These are phyloP conservation scores for Cutaneotrichosporon curvatum DNA, from an alignment of 1,284 basidiomycete genomes.

Conservation along the genomic window DNA sequence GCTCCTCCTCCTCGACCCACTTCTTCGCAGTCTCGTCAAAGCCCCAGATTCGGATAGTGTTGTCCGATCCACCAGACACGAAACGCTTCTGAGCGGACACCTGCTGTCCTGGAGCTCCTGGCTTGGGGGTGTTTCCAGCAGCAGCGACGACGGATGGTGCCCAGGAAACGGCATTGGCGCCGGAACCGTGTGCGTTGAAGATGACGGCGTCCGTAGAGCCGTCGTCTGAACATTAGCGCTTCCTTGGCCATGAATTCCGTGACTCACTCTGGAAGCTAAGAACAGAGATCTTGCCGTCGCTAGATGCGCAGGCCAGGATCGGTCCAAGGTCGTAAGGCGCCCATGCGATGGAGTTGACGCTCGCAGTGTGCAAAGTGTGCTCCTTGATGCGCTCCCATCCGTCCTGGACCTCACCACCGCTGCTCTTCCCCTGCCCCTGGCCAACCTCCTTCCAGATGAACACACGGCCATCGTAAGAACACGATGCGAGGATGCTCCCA, in stretches of 20 bases:
- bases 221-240: conserved; percentile 60
- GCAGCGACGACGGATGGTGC: conserved; percentile 69
- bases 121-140: conserved; percentile 4
- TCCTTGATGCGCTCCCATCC: conserved; percentile 94
- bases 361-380: conserved; percentile 87
- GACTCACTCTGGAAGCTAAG: conserved; percentile 88
- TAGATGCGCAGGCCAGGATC: conserved; percentile 94
- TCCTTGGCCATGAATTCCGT: background rate
- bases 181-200: conserved; percentile 91
- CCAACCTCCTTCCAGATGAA: conserved; percentile 89
- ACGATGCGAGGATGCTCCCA: conserved; percentile 91
- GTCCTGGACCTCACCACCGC: conserved; percentile 47
- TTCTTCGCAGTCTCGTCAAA: conserved; percentile 52
- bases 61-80: conserved; percentile 92
- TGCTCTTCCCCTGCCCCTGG: conserved; percentile 36
- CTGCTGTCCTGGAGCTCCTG: conserved; percentile 4
- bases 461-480: conserved; percentile 96
- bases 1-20: conserved; percentile 83
- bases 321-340: conserved; percentile 95
- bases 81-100: conserved; percentile 60
- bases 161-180: conserved; percentile 97
- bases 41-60: conserved; percentile 90
- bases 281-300: conserved; percentile 94
- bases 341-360: conserved; percentile 94
- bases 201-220: conserved; percentile 94